phyloP scores from a whole-genome alignment of 2,329 filamentous ascomycete genomes.

The Magnaporthiopsis poae region DNA sequence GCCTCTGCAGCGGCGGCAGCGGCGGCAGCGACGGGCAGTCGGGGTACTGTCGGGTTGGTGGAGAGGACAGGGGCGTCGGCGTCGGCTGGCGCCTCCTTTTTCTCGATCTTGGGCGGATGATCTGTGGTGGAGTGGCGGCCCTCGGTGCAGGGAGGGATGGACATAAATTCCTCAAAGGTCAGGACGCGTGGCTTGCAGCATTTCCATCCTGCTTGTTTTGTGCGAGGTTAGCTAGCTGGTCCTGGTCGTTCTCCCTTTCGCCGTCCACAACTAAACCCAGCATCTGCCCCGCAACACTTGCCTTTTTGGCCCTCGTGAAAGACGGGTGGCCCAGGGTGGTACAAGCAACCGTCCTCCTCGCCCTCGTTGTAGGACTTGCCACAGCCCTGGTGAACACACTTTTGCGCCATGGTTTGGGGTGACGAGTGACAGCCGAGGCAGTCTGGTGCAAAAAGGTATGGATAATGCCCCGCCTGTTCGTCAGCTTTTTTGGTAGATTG shows the following conservation, averaged over 20 bases:
- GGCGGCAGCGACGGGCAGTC: conserved; percentile 22
- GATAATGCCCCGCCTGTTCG: background rate
- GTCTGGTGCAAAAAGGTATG: background rate
- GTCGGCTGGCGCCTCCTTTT: conserved; percentile 38
- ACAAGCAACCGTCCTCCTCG: conserved; percentile 70
- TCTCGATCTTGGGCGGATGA: conserved; percentile 49
- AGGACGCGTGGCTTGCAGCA: conserved; percentile 96
- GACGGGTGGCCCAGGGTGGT: conserved; percentile 85
- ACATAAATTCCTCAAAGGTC: conserved; percentile 96
- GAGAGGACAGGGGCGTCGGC: conserved; percentile 27
- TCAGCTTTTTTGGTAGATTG: background rate
- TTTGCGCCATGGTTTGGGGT: conserved; percentile 52
- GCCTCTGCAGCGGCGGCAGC: conserved; percentile 25
- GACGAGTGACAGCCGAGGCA: background rate
- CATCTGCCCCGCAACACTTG: conserved; percentile 33
- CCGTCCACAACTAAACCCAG: background rate
- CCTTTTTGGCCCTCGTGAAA: conserved; percentile 99
- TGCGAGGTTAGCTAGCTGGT: background rate
- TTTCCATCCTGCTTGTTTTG: conserved; percentile 66
- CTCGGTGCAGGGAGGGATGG: conserved; percentile 81
- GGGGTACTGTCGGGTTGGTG: background rate
- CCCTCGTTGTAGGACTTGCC: conserved; percentile 72
- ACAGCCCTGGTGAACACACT: conserved; percentile 95
- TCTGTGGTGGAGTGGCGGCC: conserved; percentile 89
- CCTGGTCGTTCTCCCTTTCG: too few relatives aligned